Evolutionary conservation across 2,329 filamentous ascomycete genomes (phyloP), one percentile per base, ranked within the genome.

Genomic region (Botrytis fragariae): DNA sequence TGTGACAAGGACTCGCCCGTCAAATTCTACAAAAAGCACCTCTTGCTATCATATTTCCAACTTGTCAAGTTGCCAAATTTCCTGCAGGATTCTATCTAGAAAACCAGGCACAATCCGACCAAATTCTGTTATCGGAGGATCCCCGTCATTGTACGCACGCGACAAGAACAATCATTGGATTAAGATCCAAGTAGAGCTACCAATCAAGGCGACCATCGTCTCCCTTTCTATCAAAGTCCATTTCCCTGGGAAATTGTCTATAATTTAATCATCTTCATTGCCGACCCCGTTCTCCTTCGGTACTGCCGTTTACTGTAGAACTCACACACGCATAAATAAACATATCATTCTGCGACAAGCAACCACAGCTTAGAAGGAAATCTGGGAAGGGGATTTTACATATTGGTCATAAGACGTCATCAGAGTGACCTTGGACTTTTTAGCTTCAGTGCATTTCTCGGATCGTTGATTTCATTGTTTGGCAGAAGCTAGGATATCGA

Each of bases 161-260:
- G 75, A 77, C 76, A 77, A 70, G 71, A 74, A 45, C 74, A 63
- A 72, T 74, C 74, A 78, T 77, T 78, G 76, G 77, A 64, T 71
- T 73, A 76, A 65, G 71, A 71, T 35, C 60, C 61, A 44, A 68
- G 20, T 68, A 65, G 57, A 54, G 72, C 72, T 70, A 69, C 63
- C 61, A 65, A 67, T 57, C 69, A 71, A 77, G 72, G 74, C 69
- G 73, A 71, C 64, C 39, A 71, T 65, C 75, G 73, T 71, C 64
- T 62, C 51, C 70, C 69, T 64, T 68, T 70, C 29, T 44, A 67
- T 70, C 60, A 29, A 32, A 29, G 12, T 42, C 20, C 29, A 51
- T 68, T 59, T 60, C 37, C 63, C 71, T 59, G 48, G 54, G 51
- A 60, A 35, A 18, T 69, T 35, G 32, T 69, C 37, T 69, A 44